phyloP scores from a whole-genome alignment of 192 early-diverging fungal genomes.

The Chytriomyces confervae region DNA sequence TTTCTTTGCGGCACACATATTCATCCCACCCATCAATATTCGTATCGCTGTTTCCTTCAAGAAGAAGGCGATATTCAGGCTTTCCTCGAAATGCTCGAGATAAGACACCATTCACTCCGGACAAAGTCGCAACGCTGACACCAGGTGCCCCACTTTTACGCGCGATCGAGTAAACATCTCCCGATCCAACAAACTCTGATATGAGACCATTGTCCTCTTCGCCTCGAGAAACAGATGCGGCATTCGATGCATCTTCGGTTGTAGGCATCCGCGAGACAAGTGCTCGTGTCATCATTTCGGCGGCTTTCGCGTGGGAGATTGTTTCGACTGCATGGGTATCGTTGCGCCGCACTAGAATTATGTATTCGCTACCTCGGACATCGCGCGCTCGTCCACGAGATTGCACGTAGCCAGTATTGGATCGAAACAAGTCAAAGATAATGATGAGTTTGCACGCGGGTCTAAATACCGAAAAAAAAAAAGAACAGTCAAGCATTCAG shows the following conservation, averaged over 20 bases:
- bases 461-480: conserved; percentile 28
- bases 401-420: conserved; percentile 86
- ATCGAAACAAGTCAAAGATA: conserved; percentile 82
- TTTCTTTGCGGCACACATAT: not conserved
- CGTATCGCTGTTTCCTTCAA: not conserved
- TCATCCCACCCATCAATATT: not conserved
- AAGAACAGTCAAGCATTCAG: not conserved
- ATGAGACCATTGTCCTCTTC: conserved; percentile 7
- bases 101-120: conserved; percentile 12
- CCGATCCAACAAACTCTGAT: not conserved
- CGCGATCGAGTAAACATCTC: not conserved
- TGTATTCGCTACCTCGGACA: conserved; percentile 71
- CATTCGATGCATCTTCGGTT: too few species aligned
- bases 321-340: conserved; percentile 45
- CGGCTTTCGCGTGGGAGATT: conserved; percentile 48
- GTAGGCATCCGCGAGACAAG: conserved; percentile 1
- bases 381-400: conserved; percentile 88
- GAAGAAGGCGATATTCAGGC: not conserved
- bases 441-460: conserved; percentile 51
- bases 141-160: too few species aligned
- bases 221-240: not conserved
- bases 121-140: not conserved
- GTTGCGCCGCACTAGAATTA: conserved; percentile 71
- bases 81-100: conserved; percentile 13
- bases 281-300: conserved; percentile 47